Base-by-base conservation (phyloP, 2,329 filamentous ascomycete species). In the Graphilbum sp. region DNA sequence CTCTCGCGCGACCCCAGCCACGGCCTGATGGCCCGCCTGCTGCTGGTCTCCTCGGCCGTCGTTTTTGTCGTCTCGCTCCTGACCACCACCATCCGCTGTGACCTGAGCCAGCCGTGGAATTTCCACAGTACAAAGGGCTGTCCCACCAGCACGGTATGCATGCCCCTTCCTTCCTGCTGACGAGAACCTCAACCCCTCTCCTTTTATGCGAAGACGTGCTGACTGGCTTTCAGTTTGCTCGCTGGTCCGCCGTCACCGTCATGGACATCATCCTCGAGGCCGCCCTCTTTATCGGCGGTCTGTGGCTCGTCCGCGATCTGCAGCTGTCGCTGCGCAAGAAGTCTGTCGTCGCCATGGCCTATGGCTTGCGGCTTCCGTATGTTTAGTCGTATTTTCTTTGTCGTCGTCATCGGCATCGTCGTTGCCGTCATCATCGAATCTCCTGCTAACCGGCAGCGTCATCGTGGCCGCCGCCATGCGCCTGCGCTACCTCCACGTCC, bases 1-100 rank as follows among this genome's bases (percentile, higher is more conserved):
- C 50, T 67, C 15, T 62, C 62, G 3, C 61, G 61, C 7, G 54
- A 60, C 21, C 56, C 54, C 36, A 45, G 44, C 5, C 63, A 67
- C 45, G 53, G 53, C 11, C 37, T 51, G 13, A 49, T 52, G 3
- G 54, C 59, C 5, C 55, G 52, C 44, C 45, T 44, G 2, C 55
- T 58, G 10, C 47, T 66, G 3, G 52, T 39, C 4, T 43, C 52
- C 0, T 57, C 58, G 13, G 56, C 55, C 3, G 42, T 54, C 16
- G 60, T 61, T 47, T 43, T 56, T 10, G 44, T 63, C 13, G 47
- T 56, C 10, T 60, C 61, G 2, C 40, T 63, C 13, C 47, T 66
- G 19, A 49, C 61, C 3, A 46, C 63, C 17, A 43, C 54, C 6
- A 39, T 66, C 2, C 55, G 60, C 15, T 66, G 63, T 41, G 51